Evolutionary conservation across 169 alveolate genomes (phyloP), one percentile per base, ranked within the genome.

Genomic region (Cryptosporidium ubiquitum): DNA sequence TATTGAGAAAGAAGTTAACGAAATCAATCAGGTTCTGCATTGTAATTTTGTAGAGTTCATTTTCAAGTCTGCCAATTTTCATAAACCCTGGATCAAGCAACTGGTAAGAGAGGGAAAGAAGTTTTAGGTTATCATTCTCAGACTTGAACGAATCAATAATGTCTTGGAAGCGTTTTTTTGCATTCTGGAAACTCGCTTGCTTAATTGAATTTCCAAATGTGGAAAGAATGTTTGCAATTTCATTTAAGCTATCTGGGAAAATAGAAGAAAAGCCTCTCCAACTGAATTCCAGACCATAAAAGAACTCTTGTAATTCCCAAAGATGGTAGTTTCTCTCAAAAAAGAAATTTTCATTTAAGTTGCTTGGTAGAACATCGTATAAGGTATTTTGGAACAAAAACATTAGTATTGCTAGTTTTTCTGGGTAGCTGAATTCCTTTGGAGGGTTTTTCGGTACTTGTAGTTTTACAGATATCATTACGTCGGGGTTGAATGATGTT

Each of bases 251-350:
- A 16, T 73, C 85, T 16, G 85, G 85, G 40, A 73, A 73, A n/a
- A 73, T 40, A 9, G 85, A 52, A 2, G 85, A 31, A 73, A 33
- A 73, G 9, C 85, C 85, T 35, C 57, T 73, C 85, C 85, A 73
- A 35, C 40, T 73, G 40, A 73, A 73, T 40, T 73, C 85, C 7
- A 73, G 33, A 2, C 85, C 85, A 35, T 73, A 73, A 44, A 55
- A 73, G 47, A 73, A 73, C 26, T 73, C 85, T 23, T 73, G 85
- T 5, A 73, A 5, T 12, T 73, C 85, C 85, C 85, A 73, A 33
- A 51, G 68, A 16, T 52, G 29, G 20, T 73, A 73, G 31, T 26
- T 51, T 39, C 37, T 61, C 33, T 73, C 68, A 55, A 73, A 73
- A 12, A 14, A 14, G 16, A 73, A 73, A 44, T 23, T 73, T n/a